Evolutionary conservation across 1,284 basidiomycete species (phyloP).

Genomic region (Trichosporon sp.): DNA sequence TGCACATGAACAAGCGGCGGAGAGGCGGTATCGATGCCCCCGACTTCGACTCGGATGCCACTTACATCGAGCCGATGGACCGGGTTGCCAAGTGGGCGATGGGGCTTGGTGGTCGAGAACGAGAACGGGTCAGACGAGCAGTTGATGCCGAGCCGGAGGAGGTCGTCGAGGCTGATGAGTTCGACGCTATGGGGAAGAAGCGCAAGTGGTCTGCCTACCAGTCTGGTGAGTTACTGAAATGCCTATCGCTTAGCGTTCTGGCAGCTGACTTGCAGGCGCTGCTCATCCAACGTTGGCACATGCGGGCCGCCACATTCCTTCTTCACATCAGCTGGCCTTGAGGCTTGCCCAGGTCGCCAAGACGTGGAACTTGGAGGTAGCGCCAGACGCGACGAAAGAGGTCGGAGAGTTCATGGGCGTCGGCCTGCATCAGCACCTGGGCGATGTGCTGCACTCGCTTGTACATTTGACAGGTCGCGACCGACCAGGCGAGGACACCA

Average conservation of each 20-base stretch:
- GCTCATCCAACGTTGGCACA: conserved; percentile 25
- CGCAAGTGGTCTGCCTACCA: conserved; percentile 17
- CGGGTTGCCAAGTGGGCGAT: conserved; percentile 39
- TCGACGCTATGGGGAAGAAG: conserved; percentile 15
- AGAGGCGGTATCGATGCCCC: conserved; percentile 27
- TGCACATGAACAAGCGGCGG: conserved; percentile 28
- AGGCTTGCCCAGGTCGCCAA: conserved; percentile 34
- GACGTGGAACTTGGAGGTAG: conserved; percentile 27
- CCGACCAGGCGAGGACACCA: conserved; percentile 31
- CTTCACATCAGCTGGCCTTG: conserved; percentile 31
- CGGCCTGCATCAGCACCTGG: conserved; percentile 38
- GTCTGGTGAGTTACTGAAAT: conserved; percentile 9
- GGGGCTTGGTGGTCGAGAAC: conserved; percentile 33
- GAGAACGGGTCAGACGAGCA: conserved; percentile 26
- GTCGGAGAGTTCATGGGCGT: conserved; percentile 45
- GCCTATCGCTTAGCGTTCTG: too few species aligned
- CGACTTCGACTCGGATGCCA: conserved; percentile 37
- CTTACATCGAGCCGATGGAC: conserved; percentile 32
- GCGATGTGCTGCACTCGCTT: conserved; percentile 33
- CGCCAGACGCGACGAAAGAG: conserved; percentile 24
- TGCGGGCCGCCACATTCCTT: conserved; percentile 27
- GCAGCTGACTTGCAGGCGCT: neutral
- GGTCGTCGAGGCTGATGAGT: conserved; percentile 14
- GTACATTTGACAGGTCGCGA: conserved; percentile 35
- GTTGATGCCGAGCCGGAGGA: conserved; percentile 21